Evolutionary conservation across 1,284 basidiomycete species (phyloP).

Genomic region (Naganishia albida): DNA sequence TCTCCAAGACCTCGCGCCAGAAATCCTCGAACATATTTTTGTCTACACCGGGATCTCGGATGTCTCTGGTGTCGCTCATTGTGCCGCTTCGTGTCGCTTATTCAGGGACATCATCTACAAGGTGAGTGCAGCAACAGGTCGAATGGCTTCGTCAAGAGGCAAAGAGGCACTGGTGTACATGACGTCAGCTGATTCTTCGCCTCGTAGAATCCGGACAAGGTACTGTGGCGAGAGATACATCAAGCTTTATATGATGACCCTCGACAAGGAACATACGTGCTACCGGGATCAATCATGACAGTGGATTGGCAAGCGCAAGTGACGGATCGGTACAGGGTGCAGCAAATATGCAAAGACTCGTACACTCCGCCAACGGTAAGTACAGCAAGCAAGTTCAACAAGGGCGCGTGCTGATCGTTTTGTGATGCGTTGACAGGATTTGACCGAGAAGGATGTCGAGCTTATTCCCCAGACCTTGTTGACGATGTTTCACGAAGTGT

Average conservation of each 20-base stretch:
- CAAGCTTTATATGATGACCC: constrained; percentile 45
- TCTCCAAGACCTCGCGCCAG: constrained; percentile 16
- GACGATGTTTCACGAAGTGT: constrained; percentile 42
- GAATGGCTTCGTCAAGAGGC: not conserved
- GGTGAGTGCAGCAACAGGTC: constrained; percentile 33
- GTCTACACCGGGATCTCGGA: constrained; percentile 36
- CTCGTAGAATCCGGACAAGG: constrained; percentile 43
- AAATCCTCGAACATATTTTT: constrained; percentile 47
- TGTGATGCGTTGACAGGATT: not conserved
- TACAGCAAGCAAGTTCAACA: not conserved
- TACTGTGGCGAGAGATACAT: constrained; percentile 47
- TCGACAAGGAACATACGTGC: constrained; percentile 34
- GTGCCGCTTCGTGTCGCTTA: constrained; percentile 41
- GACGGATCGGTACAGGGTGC: constrained; percentile 40
- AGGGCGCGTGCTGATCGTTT: not conserved
- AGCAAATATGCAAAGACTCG: constrained; percentile 36
- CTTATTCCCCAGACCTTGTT: constrained; percentile 39
- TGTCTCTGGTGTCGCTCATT: constrained; percentile 31
- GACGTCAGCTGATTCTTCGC: constrained; percentile 14
- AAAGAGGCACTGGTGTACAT: not conserved
- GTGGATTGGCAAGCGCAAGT: constrained; percentile 42
- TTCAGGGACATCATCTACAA: constrained; percentile 44
- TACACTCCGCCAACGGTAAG: constrained; percentile 10
- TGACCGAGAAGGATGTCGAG: constrained; percentile 35
- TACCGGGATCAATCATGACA: not conserved